Conservation (phyloP, 2,329 filamentous ascomycete species). For the Pezicula carpinea region DNA sequence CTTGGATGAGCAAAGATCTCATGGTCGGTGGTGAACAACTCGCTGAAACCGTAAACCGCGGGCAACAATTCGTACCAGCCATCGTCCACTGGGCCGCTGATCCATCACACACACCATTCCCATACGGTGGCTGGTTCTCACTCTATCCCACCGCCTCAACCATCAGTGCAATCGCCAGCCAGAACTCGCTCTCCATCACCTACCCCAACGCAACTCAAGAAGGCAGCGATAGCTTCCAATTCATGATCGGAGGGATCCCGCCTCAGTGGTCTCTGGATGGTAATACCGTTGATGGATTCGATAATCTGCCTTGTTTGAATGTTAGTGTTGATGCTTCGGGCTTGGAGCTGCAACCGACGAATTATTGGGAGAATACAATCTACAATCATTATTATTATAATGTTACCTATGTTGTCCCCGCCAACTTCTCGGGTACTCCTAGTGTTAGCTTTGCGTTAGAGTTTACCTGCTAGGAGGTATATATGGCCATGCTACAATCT, state of each 20-base stretch:
- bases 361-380: constrained; percentile 32
- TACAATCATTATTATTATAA: constrained; percentile 41
- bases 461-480: constrained; percentile 26
- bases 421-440: constrained; percentile 34
- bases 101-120: constrained; percentile 32
- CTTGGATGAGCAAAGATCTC: constrained; percentile 37
- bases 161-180: constrained; percentile 33
- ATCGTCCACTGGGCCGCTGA: constrained; percentile 43
- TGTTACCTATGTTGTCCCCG: constrained; percentile 39
- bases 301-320: constrained; percentile 34
- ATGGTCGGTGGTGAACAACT: constrained; percentile 39
- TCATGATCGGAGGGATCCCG: constrained; percentile 33
- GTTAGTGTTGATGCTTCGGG: constrained; percentile 35
- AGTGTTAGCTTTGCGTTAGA: constrained; percentile 30
- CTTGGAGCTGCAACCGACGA: constrained; percentile 30
- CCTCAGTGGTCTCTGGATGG: constrained; percentile 33
- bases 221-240: constrained; percentile 35
- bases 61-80: constrained; percentile 38
- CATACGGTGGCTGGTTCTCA: constrained; percentile 35
- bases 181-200: constrained; percentile 29
- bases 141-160: constrained; percentile 39
- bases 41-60: constrained; percentile 32
- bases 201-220: constrained; percentile 37
- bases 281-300: constrained; percentile 28
- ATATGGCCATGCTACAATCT: too few species aligned